Base-by-base conservation (phyloP, 2,329 filamentous ascomycete genomes). In the Phialemonium atrogriseum region DNA sequence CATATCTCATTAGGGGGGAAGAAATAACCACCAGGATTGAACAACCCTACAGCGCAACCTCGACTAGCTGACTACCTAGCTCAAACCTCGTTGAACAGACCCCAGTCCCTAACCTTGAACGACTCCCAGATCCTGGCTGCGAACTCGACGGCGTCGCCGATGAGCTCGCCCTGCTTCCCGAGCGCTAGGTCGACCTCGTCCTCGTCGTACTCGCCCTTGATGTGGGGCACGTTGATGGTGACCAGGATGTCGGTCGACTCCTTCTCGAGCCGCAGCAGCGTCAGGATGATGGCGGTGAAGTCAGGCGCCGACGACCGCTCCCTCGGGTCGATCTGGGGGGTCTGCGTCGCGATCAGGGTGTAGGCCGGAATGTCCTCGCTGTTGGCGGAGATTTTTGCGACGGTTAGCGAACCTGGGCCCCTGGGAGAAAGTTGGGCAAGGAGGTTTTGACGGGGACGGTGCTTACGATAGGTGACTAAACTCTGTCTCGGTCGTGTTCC, bases 171-270 rank as follows among this genome's bases (percentile, higher is more conserved):
- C 48, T 72, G 70, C 51, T 72, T 77, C 11, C 77, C 77, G 35
- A 76, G 57, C 49, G 76, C 68, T 34, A 79, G 58, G 49, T 84
- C 75, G 11, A 89, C 74, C 19, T 85, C 78, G 7, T 80, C 78
- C 54, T 78, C 73, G 46, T 78, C 67, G 51, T 86, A 86, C 54
- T 83, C 75, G 40, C 80, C 79, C 45, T 74, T 69, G 44, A 86
- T 80, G 51, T 91, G 81, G 17, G 88, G 89, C 28, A 94, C 83
- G 57, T 94, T 95, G 50, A 94, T 75, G 24, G 84, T 84, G 40
- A 94, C 76, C 27, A 94, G 63, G 23, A 96, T 62, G 56, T 96
- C 89, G 1, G 88, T 89, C 35, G 66, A 67, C 51, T 87, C 70
- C 47, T 73, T 70, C 56, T 80, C 80, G 27, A 96, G 66, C 11